Evolutionary conservation across 2,329 filamentous ascomycete genomes (phyloP).

Genomic region (Talaromyces sp.): DNA sequence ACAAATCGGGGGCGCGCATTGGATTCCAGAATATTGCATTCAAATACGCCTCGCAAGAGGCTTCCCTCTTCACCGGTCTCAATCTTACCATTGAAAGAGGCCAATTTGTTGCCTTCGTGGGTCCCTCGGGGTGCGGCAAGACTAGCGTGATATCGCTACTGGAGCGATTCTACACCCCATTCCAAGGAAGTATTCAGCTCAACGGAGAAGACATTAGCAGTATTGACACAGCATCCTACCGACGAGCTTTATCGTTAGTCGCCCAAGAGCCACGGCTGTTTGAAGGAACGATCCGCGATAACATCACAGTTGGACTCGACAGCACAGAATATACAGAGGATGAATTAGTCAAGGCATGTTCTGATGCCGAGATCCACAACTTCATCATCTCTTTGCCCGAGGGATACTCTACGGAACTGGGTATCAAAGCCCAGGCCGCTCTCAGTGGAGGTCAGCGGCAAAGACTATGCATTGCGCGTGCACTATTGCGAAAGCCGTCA

Average conservation of each 20-base stretch:
- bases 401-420: constrained; percentile 53
- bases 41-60: constrained; percentile 38
- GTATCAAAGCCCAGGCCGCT: constrained; percentile 50
- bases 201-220: constrained; percentile 33
- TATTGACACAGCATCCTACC: constrained; percentile 34
- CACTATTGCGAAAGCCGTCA: constrained; percentile 54
- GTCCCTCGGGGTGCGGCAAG: constrained; percentile 63
- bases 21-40: constrained; percentile 39
- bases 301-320: constrained; percentile 51
- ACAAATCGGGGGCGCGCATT: constrained; percentile 30
- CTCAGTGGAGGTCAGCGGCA: constrained; percentile 62
- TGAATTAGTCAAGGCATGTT: constrained; percentile 50
- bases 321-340: constrained; percentile 39
- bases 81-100: constrained; percentile 41
- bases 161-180: constrained; percentile 55
- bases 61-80: constrained; percentile 34
- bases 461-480: constrained; percentile 58
- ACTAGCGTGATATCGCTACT: constrained; percentile 67
- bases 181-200: constrained; percentile 42
- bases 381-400: constrained; percentile 58
- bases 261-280: constrained; percentile 51
- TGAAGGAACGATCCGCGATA: constrained; percentile 50
- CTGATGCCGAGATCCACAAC: constrained; percentile 35
- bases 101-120: constrained; percentile 56
- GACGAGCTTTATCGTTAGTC: constrained; percentile 37